Evolutionary conservation across 2,329 filamentous ascomycete species (phyloP).

Genomic region (Claviceps capensis): DNA sequence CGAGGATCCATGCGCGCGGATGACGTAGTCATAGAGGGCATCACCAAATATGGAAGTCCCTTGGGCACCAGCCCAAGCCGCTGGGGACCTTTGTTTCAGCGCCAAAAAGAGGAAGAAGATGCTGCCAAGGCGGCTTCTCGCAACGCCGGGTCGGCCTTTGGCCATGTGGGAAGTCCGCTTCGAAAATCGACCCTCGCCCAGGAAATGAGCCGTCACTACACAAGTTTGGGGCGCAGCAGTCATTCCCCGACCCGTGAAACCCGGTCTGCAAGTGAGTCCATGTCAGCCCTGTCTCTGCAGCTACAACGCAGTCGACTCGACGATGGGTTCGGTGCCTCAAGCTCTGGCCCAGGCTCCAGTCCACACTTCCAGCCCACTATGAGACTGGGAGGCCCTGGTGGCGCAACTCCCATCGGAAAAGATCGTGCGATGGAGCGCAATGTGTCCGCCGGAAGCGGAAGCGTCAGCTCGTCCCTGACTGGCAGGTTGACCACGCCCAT

Average conservation of each 20-base stretch:
- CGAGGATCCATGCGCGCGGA: constrained; percentile 43
- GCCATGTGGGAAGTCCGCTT: constrained; percentile 51
- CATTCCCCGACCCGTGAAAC: constrained; percentile 19
- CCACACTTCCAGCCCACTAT: constrained; percentile 38
- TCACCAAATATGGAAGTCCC: constrained; percentile 48
- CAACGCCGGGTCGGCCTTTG: constrained; percentile 39
- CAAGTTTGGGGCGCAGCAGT: constrained; percentile 22
- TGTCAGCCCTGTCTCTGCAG: constrained; percentile 48
- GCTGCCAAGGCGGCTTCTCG: constrained; percentile 20
- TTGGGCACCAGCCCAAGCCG: constrained; percentile 44
- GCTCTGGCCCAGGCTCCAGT: constrained; percentile 25
- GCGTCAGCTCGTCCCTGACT: constrained; percentile 38
- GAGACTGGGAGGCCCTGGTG: constrained; percentile 23
- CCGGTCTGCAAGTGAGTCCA: constrained; percentile 34
- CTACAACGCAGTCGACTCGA: constrained; percentile 45
- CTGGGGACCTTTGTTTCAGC: constrained; percentile 47
- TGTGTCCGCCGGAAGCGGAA: constrained; percentile 43
- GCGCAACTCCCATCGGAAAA: constrained; percentile 25
- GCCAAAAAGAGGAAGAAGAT: constrained; percentile 45
- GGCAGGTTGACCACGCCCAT: constrained; percentile 51
- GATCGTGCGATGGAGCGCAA: constrained; percentile 39
- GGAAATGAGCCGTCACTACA: constrained; percentile 28
- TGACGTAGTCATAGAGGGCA: constrained; percentile 31
- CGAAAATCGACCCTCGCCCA: constrained; percentile 48
- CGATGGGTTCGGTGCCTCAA: constrained; percentile 17